Conservation (phyloP, 2,329 filamentous ascomycete genomes). For the Aurifilum marmelostoma region DNA sequence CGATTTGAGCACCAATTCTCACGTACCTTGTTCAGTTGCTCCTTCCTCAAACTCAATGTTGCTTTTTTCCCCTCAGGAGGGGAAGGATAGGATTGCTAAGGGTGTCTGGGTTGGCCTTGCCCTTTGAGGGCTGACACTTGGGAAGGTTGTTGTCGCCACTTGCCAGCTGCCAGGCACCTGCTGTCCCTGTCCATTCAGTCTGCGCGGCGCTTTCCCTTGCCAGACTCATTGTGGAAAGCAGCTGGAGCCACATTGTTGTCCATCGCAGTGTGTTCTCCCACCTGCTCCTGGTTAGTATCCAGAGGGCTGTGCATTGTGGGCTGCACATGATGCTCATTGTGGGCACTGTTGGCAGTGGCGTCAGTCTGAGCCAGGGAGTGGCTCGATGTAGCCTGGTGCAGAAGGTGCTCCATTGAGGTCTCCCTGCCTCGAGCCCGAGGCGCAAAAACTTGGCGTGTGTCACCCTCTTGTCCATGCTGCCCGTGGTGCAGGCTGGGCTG, state of each 20-base stretch:
- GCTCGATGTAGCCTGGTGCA: neutral
- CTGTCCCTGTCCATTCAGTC: neutral
- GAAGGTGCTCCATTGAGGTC: neutral
- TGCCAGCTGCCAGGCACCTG: neutral
- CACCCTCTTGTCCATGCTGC: neutral
- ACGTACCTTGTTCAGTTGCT: neutral
- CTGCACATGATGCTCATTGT: neutral
- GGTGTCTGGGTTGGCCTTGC: neutral
- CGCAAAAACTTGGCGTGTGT: too few relatives aligned
- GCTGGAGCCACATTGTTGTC: neutral
- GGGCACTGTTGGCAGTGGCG: neutral
- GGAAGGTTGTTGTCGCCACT: neutral
- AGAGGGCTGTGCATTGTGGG: neutral
- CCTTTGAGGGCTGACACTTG: neutral
- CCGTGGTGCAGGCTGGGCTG: neutral
- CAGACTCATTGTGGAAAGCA: neutral
- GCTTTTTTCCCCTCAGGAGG: neutral
- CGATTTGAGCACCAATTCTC: neutral
- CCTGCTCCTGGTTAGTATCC: neutral
- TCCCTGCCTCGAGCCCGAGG: neutral
- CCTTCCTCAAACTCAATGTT: neutral
- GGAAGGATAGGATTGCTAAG: neutral
- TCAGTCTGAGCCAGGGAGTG: neutral
- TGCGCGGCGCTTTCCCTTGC: neutral
- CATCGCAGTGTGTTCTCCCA: neutral